These are phyloP conservation scores for Phragmites australis DNA, from an alignment of 176 grass and related monocot species.

Conservation along the genomic window DNA sequence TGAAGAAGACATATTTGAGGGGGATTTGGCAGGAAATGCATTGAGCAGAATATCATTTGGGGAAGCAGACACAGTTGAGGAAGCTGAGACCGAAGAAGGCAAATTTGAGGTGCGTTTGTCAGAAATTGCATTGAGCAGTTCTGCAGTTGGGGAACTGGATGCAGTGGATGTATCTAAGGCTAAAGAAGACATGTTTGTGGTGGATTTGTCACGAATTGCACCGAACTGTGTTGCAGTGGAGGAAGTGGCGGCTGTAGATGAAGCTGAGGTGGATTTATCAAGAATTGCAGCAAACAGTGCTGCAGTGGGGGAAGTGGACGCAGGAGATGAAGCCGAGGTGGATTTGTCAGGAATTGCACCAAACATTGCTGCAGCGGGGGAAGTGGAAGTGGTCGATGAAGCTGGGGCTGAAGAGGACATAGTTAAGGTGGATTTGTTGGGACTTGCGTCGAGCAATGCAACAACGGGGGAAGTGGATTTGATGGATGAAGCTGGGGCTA, in stretches of 20 bases:
- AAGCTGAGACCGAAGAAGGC: conserved; percentile 6
- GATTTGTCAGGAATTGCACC: background rate
- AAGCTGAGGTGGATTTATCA: conserved; percentile 4
- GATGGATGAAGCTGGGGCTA: background rate
- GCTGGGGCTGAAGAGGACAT: background rate
- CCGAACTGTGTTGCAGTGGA: background rate
- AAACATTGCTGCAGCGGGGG: background rate
- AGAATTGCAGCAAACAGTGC: conserved; percentile 8
- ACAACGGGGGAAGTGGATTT: background rate
- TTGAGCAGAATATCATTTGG: background rate
- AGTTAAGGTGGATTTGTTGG: background rate
- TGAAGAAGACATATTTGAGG: background rate
- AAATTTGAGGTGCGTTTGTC: background rate
- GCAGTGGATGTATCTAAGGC: background rate
- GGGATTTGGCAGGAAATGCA: conserved; percentile 8
- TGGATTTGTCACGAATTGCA: conserved; percentile 4
- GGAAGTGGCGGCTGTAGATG: background rate
- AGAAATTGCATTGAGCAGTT: background rate
- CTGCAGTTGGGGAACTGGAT: background rate
- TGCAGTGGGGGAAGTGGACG: background rate
- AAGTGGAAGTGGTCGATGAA: background rate
- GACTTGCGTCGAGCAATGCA: background rate
- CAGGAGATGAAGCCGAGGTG: too few relatives aligned
- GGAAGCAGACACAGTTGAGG: background rate
- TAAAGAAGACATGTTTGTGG: conserved; percentile 1